These are phyloP conservation scores for Microbotryum silenes-acaulis DNA, from an alignment of 1,284 basidiomycete species.

Conservation along the genomic window DNA sequence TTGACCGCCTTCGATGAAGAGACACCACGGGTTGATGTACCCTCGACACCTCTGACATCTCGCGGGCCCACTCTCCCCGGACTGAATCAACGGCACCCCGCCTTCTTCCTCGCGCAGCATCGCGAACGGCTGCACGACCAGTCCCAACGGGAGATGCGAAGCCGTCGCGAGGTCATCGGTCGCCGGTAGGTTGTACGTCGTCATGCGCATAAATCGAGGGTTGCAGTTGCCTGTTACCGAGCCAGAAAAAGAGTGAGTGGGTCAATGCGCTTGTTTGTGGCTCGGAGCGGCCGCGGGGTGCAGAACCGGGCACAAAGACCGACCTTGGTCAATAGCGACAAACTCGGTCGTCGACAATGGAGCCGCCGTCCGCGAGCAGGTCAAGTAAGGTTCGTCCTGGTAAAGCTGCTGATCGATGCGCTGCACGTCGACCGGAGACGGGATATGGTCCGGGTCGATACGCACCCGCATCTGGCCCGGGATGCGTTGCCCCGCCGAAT, in stretches of 20 bases:
- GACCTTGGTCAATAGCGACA: slow-evolving; percentile 85
- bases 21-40: slow-evolving; percentile 93
- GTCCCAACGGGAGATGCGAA: slow-evolving; percentile 74
- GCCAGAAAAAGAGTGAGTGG: not conserved
- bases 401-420: slow-evolving; percentile 63
- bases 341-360: slow-evolving; percentile 84
- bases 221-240: slow-evolving; percentile 54
- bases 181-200: slow-evolving; percentile 66
- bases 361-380: slow-evolving; percentile 61
- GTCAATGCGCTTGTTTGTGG: not conserved
- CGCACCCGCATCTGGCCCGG: slow-evolving; percentile 60
- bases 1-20: slow-evolving; percentile 74
- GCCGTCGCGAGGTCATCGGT: slow-evolving; percentile 72
- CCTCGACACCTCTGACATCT: slow-evolving; percentile 79
- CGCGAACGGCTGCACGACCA: slow-evolving; percentile 85
- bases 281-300: not conserved
- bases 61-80: slow-evolving; percentile 62
- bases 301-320: slow-evolving; percentile 27
- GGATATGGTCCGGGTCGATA: slow-evolving; percentile 85
- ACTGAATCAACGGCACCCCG: slow-evolving; percentile 63
- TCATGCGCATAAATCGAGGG: slow-evolving; percentile 58
- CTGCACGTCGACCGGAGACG: slow-evolving; percentile 76
- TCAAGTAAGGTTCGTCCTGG: slow-evolving; percentile 56
- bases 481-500: slow-evolving; percentile 43
- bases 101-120: slow-evolving; percentile 64